Conservation (phyloP, 306 rosid species). For the Prunus mume region DNA sequence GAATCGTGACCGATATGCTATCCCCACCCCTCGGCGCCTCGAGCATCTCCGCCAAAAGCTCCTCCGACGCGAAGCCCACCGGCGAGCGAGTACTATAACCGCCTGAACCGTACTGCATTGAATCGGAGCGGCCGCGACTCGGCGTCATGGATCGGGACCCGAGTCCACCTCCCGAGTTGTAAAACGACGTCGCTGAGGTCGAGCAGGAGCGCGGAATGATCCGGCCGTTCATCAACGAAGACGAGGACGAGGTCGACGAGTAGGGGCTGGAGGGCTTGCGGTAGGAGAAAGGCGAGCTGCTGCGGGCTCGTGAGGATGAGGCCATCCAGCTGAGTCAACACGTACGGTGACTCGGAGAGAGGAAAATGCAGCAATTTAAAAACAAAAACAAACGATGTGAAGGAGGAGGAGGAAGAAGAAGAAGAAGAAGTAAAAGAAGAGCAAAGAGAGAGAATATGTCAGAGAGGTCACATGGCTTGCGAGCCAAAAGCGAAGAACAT, state of each 20-base stretch:
- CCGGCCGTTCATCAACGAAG: constrained; percentile 66
- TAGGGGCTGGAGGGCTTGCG: constrained; percentile 79
- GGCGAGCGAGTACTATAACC: constrained; percentile 48
- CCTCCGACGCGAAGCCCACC: constrained; percentile 70
- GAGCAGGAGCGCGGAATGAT: constrained; percentile 81
- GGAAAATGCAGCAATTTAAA: neutral
- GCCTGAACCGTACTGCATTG: constrained; percentile 45
- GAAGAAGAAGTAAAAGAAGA: neutral
- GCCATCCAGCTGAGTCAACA: constrained; percentile 64
- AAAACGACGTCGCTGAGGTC: constrained; percentile 70
- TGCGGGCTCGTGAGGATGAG: constrained; percentile 84
- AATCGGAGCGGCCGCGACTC: constrained; percentile 63
- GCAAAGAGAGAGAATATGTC: constrained; percentile 54
- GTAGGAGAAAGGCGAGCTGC: constrained; percentile 91
- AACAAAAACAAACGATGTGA: constrained; percentile 1
- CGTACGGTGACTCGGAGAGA: constrained; percentile 49
- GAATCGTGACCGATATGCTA: constrained; percentile 97
- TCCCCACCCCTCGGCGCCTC: constrained; percentile 70
- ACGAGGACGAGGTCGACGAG: constrained; percentile 73
- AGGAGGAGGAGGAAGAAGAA: neutral
- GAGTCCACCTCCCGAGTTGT: constrained; percentile 55
- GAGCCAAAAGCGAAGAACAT: constrained; percentile 52
- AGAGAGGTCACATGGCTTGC: constrained; percentile 76
- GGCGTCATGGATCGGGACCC: constrained; percentile 86
- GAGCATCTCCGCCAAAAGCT: constrained; percentile 53